phyloP scores from a whole-genome alignment of 108 stramenopile species.

The Epipyxis sp. region DNA sequence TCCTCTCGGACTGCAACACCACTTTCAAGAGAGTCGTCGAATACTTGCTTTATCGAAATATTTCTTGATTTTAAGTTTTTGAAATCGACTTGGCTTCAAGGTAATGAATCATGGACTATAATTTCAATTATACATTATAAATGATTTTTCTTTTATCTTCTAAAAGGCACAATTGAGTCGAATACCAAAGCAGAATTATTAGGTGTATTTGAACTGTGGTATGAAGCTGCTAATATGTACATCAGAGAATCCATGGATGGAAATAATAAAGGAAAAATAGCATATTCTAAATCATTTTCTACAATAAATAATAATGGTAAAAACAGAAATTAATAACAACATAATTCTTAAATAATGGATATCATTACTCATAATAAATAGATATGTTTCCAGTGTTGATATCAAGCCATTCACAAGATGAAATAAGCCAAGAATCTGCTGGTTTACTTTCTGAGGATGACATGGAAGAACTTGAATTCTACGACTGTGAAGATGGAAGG shows the following conservation, averaged over 20 bases:
- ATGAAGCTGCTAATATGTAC: neutral
- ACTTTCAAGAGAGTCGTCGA: neutral
- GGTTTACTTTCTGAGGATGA: too few species aligned
- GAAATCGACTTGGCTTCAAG: conserved; percentile 13
- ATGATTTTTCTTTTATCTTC: too few species aligned
- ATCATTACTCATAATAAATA: too few species aligned
- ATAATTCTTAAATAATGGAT: neutral
- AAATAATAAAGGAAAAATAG: neutral
- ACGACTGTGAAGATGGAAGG: conserved; percentile 9
- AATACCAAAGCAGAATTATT: conserved; percentile 4
- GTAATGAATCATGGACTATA: too few species aligned
- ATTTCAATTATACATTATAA: too few species aligned
- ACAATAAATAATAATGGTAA: neutral
- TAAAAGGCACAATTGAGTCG: conserved; percentile 14
- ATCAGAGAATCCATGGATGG: neutral
- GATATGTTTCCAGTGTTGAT: too few species aligned
- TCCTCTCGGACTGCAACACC: neutral
- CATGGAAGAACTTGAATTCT: neutral
- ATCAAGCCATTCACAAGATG: too few species aligned
- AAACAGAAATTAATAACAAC: neutral
- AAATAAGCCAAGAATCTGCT: too few species aligned
- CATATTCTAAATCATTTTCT: neutral
- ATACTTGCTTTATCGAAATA: neutral
- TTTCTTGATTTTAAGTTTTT: conserved; percentile 13
- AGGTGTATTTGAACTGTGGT: neutral